phyloP scores from a whole-genome alignment of 371 early-diverging fungal genomes.

The Umbelopsis sp. region DNA sequence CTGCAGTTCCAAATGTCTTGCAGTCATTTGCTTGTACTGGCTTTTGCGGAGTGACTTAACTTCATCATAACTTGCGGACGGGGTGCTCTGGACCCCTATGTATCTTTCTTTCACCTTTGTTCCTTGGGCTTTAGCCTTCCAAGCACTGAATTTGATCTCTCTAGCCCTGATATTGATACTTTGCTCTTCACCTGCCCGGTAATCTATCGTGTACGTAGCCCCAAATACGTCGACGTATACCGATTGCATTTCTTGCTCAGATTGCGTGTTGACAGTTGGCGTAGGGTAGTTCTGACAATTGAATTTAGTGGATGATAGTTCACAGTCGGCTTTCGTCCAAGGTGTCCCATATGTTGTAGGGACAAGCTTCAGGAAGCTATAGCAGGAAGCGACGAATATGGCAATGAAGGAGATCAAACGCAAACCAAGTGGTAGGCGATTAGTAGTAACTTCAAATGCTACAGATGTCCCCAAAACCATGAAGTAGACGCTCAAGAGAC shows the following conservation, averaged over 20 bases:
- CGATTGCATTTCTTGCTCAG: conserved; percentile 3
- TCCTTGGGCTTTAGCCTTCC: conserved; percentile 21
- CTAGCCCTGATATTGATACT: conserved; percentile 29
- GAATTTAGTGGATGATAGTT: conserved; percentile 10
- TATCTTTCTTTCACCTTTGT: conserved; percentile 30
- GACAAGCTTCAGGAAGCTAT: conserved; percentile 25
- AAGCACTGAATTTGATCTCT: conserved; percentile 25
- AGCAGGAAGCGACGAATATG: conserved; percentile 11
- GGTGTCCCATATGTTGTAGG: conserved; percentile 25
- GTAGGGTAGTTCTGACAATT: conserved; percentile 24
- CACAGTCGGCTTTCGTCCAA: conserved; percentile 17
- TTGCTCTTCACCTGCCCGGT: conserved; percentile 33
- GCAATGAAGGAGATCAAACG: conserved; percentile 20
- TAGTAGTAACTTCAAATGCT: conserved; percentile 29
- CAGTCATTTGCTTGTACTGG: not conserved
- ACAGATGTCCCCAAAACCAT: conserved; percentile 26
- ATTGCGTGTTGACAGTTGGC: not conserved
- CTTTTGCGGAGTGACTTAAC: conserved; percentile 23
- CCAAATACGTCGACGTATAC: conserved; percentile 31
- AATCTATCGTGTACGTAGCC: conserved; percentile 27
- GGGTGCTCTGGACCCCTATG: conserved; percentile 36
- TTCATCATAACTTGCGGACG: conserved; percentile 24
- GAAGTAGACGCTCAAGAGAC: conserved; percentile 31
- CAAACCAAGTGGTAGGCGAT: conserved; percentile 15
- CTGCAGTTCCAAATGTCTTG: not conserved